phyloP scores from a whole-genome alignment of 2,329 filamentous ascomycete genomes.

The Pleoardoris graminearum region DNA sequence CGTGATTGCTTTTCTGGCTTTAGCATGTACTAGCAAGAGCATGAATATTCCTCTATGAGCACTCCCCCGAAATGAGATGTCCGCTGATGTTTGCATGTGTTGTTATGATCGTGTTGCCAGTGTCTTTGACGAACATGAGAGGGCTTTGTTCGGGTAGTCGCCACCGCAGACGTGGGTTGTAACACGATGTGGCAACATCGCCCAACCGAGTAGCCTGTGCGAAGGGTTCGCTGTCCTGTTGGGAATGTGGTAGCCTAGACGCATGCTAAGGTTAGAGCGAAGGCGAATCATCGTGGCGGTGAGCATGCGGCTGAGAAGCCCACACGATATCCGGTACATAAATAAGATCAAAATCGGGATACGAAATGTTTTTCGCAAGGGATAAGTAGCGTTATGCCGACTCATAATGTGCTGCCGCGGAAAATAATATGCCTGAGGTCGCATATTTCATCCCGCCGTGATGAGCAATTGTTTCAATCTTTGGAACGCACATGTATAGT shows the following conservation, averaged over 20 bases:
- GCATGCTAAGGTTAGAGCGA: background rate
- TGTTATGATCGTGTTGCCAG: background rate
- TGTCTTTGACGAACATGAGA: background rate
- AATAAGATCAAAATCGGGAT: background rate
- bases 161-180: too few relatives aligned
- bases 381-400: too few relatives aligned
- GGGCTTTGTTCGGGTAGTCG: background rate
- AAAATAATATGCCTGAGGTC: too few relatives aligned
- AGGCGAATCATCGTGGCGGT: background rate
- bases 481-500: conserved; percentile 1
- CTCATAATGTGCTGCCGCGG: too few relatives aligned
- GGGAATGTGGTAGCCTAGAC: background rate
- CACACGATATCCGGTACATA: background rate
- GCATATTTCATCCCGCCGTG: background rate
- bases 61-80: too few relatives aligned
- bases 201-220: background rate
- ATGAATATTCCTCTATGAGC: background rate
- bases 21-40: background rate
- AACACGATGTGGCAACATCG: background rate
- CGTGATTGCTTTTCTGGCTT: background rate
- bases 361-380: too few relatives aligned
- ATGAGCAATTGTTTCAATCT: background rate
- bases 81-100: too few relatives aligned
- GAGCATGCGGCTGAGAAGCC: background rate
- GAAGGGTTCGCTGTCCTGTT: background rate